Evolutionary conservation across 208 protist genomes (phyloP).

Genomic region (Trypanosoma avium): DNA sequence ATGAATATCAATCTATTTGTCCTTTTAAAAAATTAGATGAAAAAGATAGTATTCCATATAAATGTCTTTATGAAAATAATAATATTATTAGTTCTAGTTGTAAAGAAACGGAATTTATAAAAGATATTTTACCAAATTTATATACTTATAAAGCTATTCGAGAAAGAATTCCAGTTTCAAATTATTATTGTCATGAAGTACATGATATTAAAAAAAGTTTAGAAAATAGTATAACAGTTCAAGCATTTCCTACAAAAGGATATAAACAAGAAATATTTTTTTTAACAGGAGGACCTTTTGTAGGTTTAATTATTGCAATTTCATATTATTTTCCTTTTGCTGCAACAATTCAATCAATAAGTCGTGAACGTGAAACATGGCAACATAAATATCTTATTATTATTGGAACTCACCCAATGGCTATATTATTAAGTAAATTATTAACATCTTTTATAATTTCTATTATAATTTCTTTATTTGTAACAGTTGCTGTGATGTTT

Average conservation of each 20-base stretch:
- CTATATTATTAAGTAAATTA: slow-evolving; percentile 30
- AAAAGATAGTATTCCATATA: slow-evolving; percentile 13
- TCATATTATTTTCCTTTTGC: slow-evolving; percentile 35
- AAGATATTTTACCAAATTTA: slow-evolving; percentile 15
- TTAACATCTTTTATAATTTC: slow-evolving; percentile 22
- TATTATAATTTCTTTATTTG: slow-evolving; percentile 15
- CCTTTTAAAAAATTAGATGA: not conserved
- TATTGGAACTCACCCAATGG: slow-evolving; percentile 23
- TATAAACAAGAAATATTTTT: slow-evolving; percentile 24
- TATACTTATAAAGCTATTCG: slow-evolving; percentile 5
- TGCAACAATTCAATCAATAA: slow-evolving; percentile 20
- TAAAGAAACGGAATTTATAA: slow-evolving; percentile 9
- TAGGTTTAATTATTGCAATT: slow-evolving; percentile 25
- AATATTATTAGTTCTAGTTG: slow-evolving; percentile 14
- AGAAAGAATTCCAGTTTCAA: slow-evolving; percentile 8
- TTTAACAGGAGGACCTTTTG: slow-evolving; percentile 7
- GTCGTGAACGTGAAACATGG: slow-evolving; percentile 23
- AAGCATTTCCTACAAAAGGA: slow-evolving; percentile 25
- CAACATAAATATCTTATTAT: slow-evolving; percentile 32
- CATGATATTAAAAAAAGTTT: slow-evolving; percentile 25
- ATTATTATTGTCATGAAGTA: slow-evolving; percentile 18
- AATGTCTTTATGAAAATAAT: slow-evolving; percentile 16
- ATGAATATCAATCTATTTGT: slow-evolving; percentile 22
- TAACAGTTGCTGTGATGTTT: slow-evolving; percentile 18
- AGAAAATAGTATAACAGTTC: slow-evolving; percentile 6